Conservation (phyloP, 805 yeast genomes). For the Nadsonia fulvescens region DNA sequence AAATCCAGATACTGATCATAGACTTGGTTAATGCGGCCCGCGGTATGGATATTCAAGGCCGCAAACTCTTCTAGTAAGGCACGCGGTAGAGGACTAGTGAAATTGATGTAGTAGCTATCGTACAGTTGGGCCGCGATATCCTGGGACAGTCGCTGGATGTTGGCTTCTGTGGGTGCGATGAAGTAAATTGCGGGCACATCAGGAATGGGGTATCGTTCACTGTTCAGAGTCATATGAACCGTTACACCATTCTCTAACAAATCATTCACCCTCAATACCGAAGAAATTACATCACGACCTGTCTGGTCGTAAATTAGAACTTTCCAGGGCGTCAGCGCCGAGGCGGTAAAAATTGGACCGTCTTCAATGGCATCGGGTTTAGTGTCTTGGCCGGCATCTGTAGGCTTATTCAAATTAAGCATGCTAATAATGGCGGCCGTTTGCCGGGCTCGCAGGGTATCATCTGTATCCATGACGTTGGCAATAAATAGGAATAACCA, state of each 20-base stretch:
- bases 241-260: conserved; percentile 81
- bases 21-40: conserved; percentile 65
- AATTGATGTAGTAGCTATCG: conserved; percentile 66
- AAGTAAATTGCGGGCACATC: conserved; percentile 93
- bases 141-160: conserved; percentile 46
- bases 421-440: no score
- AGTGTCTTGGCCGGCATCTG: no score
- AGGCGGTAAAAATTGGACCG: no score
- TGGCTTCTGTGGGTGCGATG: conserved; percentile 69
- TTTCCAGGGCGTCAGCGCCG: no score
- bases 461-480: no score
- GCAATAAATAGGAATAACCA: no score
- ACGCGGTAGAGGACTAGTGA: conserved; percentile 64
- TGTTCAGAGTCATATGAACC: conserved; percentile 56
- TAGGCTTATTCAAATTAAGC: no score
- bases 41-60: conserved; percentile 49
- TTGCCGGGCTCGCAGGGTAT: no score
- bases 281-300: conserved; percentile 73
- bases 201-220: conserved; percentile 66
- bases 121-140: conserved; percentile 65
- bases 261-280: conserved; percentile 86
- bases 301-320: conserved; percentile 66
- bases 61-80: conserved; percentile 79
- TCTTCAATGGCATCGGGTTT: no score
- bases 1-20: conserved; percentile 89